A percentile compares a stretch with the other conserved stretches of the same genome.
phyloP scores from a whole-genome alignment of 805 yeast genomes.

The Kazachstania kunashirensis region DNA sequence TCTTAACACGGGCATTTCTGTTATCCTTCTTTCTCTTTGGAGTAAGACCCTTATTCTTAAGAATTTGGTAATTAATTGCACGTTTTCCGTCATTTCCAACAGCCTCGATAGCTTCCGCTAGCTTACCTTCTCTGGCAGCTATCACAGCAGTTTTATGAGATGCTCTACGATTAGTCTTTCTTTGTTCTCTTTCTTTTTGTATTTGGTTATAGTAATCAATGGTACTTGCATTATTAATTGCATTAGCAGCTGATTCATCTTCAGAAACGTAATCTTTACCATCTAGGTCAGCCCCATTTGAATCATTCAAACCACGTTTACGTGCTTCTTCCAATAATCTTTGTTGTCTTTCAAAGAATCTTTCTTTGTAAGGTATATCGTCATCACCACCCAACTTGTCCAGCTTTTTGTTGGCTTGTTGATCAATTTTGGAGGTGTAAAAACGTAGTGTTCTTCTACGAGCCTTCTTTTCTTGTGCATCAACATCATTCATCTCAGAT shows the following conservation, averaged over 20 bases:
- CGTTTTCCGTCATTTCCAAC: conserved; percentile 80
- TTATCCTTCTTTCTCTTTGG: conserved; percentile 87
- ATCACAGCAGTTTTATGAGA: conserved; percentile 63
- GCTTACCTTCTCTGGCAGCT: conserved; percentile 78
- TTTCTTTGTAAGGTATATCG: conserved; percentile 86
- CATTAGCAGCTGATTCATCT: conserved; percentile 37
- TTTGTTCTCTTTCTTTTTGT: conserved; percentile 37
- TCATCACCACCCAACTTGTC: conserved; percentile 68
- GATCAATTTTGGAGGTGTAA: conserved; percentile 95
- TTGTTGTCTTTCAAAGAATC: conserved; percentile 83
- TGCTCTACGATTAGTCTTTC: conserved; percentile 44
- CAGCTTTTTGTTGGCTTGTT: conserved; percentile 53
- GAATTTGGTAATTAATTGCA: conserved; percentile 87
- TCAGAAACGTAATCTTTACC: conserved; percentile 39
- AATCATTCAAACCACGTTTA: conserved; percentile 58
- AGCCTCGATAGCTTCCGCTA: conserved; percentile 56
- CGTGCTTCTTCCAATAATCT: conserved; percentile 81
- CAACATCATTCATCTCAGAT: conserved; percentile 66
- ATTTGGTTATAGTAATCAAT: conserved; percentile 51
- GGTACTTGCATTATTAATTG: conserved; percentile 38
- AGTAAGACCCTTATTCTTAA: conserved; percentile 93
- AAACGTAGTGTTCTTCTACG: conserved; percentile 79
- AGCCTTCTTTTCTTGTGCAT: conserved; percentile 73
- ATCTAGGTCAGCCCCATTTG: conserved; percentile 49
- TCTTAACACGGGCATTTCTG: conserved; percentile 93